Evolutionary conservation across 2,329 filamentous ascomycete genomes (phyloP).

Genomic region (Cyphellophora attinorum): DNA sequence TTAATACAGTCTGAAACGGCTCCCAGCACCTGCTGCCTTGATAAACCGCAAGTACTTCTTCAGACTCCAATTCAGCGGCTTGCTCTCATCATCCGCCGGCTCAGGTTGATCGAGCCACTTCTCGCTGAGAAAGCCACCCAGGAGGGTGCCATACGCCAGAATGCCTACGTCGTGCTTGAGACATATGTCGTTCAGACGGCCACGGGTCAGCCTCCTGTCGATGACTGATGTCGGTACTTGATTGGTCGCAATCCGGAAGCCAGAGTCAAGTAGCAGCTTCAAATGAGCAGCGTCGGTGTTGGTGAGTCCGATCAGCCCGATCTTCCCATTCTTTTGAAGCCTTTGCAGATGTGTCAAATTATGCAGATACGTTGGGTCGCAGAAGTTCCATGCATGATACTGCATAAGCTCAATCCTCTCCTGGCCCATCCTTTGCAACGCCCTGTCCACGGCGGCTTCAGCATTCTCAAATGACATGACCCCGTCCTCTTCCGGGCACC

Average conservation of each 20-base stretch:
- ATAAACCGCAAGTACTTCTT: conserved; percentile 1
- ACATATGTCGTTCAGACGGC: conserved; percentile 1
- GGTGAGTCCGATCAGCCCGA: too few relatives aligned
- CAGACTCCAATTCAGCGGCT: conserved; percentile 1
- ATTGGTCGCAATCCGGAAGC: conserved; percentile 1
- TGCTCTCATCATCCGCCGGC: neutral
- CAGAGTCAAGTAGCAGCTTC: too few relatives aligned
- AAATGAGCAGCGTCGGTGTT: too few relatives aligned
- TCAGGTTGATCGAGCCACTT: conserved; percentile 1
- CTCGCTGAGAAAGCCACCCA: conserved; percentile 1
- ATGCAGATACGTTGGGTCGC: too few relatives aligned
- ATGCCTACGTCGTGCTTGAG: conserved; percentile 1
- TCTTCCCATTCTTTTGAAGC: too few relatives aligned
- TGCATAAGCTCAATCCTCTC: too few relatives aligned
- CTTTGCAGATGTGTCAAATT: too few relatives aligned
- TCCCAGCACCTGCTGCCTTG: neutral
- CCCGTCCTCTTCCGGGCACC: neutral
- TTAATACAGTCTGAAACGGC: conserved; percentile 1
- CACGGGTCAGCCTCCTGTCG: neutral
- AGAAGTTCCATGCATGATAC: too few relatives aligned
- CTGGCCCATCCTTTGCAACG: too few relatives aligned
- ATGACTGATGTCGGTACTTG: conserved; percentile 1
- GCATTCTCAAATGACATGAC: conserved; percentile 1
- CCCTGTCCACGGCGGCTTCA: too few relatives aligned
- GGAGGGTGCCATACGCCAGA: neutral